Base-by-base conservation (phyloP, 805 yeast genomes). In the Candida ponderosae region DNA sequence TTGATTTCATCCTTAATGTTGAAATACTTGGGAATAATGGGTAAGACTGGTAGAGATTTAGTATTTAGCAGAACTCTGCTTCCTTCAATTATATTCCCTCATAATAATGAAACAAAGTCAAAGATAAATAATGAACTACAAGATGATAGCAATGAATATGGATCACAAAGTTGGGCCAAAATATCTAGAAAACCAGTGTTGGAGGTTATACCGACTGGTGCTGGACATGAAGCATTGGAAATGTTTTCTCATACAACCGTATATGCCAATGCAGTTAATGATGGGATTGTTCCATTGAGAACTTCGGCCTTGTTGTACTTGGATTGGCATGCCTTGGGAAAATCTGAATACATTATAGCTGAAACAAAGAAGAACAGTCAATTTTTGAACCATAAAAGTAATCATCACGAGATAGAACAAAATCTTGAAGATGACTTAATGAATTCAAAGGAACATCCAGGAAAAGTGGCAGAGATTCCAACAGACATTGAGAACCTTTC, bases 261-360 rank as follows among this genome's bases (percentile, higher is more conserved):
- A 0, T 93, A 93, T 57, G 96, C 97, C 0, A 93, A 93, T 59
- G 80, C 84, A 0, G 68, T 85, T 16, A 81, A 93, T 57, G 98
- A 93, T 61, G 98, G 98, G 3, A 88, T 93, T 37, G 98, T 93
- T 2, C 97, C 98, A 0, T 63, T 93, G 47, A 65, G 97, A 36
- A 93, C 98, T 0, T 79, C 96, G 0, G 87, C 97, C 0, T 62
- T 90, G 37, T 59, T 90, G 20, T 90, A 81, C 51, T 58, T 93
- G 13, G 97, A 93, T 56, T 88, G 95, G 83, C 72, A 72, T 40
- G 94, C 87, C 4, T 62, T 82, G 15, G 63, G 72, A 4, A 67
- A 69, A 34, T 81, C 80, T 1, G 58, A 63, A 7, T 56, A 56
- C 33, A 6, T 24, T 5, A 24, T 24, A 7, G n/a, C 3, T 11